These are phyloP conservation scores for Arctium lappa DNA, from an alignment of 129 eudicot species.

Conservation along the genomic window DNA sequence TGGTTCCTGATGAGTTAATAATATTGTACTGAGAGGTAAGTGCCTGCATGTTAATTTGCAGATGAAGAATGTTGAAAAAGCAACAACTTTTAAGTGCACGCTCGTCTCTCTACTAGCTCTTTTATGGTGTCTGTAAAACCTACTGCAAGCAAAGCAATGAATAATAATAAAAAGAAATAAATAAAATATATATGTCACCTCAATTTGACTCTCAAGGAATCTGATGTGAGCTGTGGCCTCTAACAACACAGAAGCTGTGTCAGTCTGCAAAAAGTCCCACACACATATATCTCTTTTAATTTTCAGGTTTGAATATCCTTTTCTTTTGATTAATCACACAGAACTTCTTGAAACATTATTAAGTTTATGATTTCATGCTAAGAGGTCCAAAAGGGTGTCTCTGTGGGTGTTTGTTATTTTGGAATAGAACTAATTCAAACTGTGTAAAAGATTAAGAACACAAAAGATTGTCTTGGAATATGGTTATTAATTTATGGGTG, in stretches of 20 bases:
- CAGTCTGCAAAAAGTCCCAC: slow-evolving; percentile 86
- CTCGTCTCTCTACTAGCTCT: slow-evolving; percentile 10
- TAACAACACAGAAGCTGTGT: slow-evolving; percentile 93
- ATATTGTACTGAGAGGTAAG: slow-evolving; percentile 62
- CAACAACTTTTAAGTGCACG: slow-evolving; percentile 47
- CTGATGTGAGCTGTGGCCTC: slow-evolving; percentile 89
- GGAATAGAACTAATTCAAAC: too few relatives aligned
- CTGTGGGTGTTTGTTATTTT: too few relatives aligned
- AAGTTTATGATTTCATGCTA: slow-evolving; percentile 21
- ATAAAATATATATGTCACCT: slow-evolving; percentile 40
- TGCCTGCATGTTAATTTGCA: slow-evolving; percentile 47
- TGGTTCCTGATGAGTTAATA: slow-evolving; percentile 42
- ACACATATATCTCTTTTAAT: neutral
- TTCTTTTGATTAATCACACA: neutral
- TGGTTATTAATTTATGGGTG: neutral
- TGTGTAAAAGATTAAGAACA: neutral
- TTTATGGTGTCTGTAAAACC: slow-evolving; percentile 20
- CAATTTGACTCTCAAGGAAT: slow-evolving; percentile 90
- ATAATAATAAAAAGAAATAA: slow-evolving; percentile 7
- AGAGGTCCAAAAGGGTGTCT: neutral
- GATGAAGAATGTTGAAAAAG: slow-evolving; percentile 32
- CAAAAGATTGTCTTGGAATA: too few relatives aligned
- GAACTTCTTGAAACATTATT: neutral
- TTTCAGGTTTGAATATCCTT: slow-evolving; percentile 12
- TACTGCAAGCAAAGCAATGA: neutral